Percentiles rank a stretch among this genome's conserved stretches.
phyloP scores from a whole-genome alignment of 495 filamentous ascomycete species.

The Chaetomium cochliodes region DNA sequence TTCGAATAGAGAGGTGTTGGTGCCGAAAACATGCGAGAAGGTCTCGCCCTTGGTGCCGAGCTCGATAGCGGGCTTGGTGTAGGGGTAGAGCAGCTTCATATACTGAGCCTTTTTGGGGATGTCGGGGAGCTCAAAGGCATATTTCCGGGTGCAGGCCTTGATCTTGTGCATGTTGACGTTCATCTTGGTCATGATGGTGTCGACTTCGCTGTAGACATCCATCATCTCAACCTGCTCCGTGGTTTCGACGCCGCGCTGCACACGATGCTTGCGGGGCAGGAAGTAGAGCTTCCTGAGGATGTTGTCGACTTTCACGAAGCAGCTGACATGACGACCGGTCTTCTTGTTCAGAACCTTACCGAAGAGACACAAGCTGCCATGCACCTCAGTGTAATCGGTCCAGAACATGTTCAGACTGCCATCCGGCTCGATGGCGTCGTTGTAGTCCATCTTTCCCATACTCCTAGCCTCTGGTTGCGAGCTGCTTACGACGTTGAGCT shows the following conservation, averaged over 20 bases:
- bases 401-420: constrained; percentile 93
- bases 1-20: constrained; percentile 91
- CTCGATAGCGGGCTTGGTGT: constrained; percentile 66
- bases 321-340: constrained; percentile 74
- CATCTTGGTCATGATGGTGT: constrained; percentile 76
- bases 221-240: constrained; percentile 82
- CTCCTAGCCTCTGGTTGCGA: constrained; percentile 56
- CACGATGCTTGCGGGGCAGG: constrained; percentile 69
- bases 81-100: constrained; percentile 90
- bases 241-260: constrained; percentile 62
- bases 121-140: constrained; percentile 87
- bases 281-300: constrained; percentile 92
- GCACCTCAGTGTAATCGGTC: constrained; percentile 93
- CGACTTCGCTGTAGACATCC: constrained; percentile 87
- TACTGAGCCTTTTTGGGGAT: constrained; percentile 89
- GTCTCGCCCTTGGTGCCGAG: constrained; percentile 72
- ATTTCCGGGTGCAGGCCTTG: constrained; percentile 84
- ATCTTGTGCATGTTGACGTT: constrained; percentile 88
- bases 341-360: constrained; percentile 94
- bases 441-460: constrained; percentile 75
- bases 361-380: constrained; percentile 89
- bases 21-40: constrained; percentile 91
- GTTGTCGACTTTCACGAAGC: constrained; percentile 95
- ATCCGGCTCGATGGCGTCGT: constrained; percentile 83
- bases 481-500: constrained; percentile 76